These are phyloP conservation scores for Ascodesmis nigricans DNA, from an alignment of 495 filamentous ascomycete genomes.

Conservation along the genomic window DNA sequence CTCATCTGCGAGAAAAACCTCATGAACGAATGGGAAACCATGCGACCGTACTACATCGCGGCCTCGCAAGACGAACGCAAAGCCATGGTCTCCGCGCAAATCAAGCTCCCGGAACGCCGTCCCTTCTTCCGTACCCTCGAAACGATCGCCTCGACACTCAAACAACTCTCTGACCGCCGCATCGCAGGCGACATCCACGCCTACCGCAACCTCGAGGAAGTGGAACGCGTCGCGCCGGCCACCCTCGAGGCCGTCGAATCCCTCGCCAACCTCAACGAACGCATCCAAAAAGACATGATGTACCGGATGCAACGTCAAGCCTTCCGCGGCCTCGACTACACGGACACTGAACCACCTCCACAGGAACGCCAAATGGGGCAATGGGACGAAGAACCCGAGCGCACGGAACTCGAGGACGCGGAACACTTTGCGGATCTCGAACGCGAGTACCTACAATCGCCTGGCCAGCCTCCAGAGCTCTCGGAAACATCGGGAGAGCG, in stretches of 20 bases:
- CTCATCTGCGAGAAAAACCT: slow-evolving; percentile 14
- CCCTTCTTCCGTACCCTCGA: slow-evolving; percentile 20
- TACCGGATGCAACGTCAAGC: slow-evolving; percentile 6
- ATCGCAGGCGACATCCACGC: slow-evolving; percentile 11
- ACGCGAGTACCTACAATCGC: no score
- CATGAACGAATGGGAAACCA: slow-evolving; percentile 7
- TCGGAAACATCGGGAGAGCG: no score
- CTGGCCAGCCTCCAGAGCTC: no score
- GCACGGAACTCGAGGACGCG: no score
- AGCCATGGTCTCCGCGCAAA: background rate
- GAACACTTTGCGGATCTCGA: no score
- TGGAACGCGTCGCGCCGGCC: slow-evolving; percentile 11
- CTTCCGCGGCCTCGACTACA: no score
- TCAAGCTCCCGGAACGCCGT: slow-evolving; percentile 8
- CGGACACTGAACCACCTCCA: no score
- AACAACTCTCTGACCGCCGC: slow-evolving; percentile 7
- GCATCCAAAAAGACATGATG: slow-evolving; percentile 16
- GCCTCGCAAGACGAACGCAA: slow-evolving; percentile 6
- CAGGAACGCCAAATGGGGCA: no score
- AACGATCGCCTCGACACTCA: slow-evolving; percentile 8
- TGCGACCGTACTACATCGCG: slow-evolving; percentile 6
- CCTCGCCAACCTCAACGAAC: slow-evolving; percentile 11
- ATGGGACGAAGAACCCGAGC: no score
- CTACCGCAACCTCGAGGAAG: slow-evolving; percentile 3
- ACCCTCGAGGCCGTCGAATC: slow-evolving; percentile 13